These are phyloP conservation scores for Fistulifera pelliculosa DNA, from an alignment of 108 stramenopile species.

Conservation along the genomic window DNA sequence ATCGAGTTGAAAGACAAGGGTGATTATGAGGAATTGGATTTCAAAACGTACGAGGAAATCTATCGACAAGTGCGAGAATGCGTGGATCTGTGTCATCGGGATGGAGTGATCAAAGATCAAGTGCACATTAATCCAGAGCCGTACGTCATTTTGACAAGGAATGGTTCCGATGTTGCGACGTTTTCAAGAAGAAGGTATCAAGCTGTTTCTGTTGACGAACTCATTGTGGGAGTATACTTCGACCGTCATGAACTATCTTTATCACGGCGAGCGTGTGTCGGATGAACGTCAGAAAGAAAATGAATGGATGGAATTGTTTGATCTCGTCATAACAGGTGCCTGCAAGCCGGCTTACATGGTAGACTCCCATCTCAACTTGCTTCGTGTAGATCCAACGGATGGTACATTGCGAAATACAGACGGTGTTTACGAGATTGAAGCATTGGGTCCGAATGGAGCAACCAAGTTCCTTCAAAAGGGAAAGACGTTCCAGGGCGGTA, in stretches of 20 bases:
- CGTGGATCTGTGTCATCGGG: conserved; percentile 93
- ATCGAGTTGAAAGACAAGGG: conserved; percentile 81
- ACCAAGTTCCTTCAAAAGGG: conserved; percentile 75
- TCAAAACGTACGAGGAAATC: conserved; percentile 85
- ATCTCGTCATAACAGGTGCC: conserved; percentile 84
- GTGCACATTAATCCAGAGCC: conserved; percentile 73
- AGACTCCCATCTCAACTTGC: conserved; percentile 83
- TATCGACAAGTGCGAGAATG: conserved; percentile 80
- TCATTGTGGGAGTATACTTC: conserved; percentile 93
- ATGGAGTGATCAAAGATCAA: conserved; percentile 95
- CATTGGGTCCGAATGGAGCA: conserved; percentile 58
- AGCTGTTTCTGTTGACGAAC: conserved; percentile 93
- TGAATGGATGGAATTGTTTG: conserved; percentile 93
- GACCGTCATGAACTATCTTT: conserved; percentile 91
- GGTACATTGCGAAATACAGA: conserved; percentile 83
- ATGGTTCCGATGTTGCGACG: conserved; percentile 82
- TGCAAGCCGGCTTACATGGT: conserved; percentile 85
- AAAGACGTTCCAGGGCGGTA: conserved; percentile 91
- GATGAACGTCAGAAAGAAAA: conserved; percentile 58
- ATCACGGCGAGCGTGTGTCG: conserved; percentile 45
- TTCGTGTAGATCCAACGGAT: conserved; percentile 71
- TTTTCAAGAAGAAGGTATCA: conserved; percentile 66
- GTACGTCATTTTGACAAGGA: conserved; percentile 84
- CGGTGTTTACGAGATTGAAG: conserved; percentile 83
- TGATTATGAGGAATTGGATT: conserved; percentile 67